These are phyloP conservation scores for Zygoascus hellenicus DNA, from an alignment of 1,139 yeast genomes.

Conservation along the genomic window DNA sequence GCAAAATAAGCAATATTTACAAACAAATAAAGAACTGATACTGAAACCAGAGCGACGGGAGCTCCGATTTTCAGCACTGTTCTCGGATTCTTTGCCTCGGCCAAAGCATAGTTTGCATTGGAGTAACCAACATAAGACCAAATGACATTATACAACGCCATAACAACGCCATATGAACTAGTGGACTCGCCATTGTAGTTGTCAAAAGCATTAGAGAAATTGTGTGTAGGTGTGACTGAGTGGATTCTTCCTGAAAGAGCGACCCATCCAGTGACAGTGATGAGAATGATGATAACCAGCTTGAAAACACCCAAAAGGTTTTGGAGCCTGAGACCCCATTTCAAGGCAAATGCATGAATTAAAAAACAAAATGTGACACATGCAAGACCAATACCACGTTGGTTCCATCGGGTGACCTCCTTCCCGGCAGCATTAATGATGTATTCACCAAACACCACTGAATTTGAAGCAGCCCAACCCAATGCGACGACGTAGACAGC, in stretches of 20 bases:
- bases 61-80: constrained; percentile 66
- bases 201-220: constrained; percentile 54
- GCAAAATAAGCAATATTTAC: constrained; percentile 70
- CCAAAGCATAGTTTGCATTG: constrained; percentile 76
- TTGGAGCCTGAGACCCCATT: constrained; percentile 61
- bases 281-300: constrained; percentile 58
- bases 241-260: constrained; percentile 69
- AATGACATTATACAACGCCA: constrained; percentile 71
- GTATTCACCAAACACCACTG: constrained; percentile 46
- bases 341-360: constrained; percentile 56
- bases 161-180: constrained; percentile 71
- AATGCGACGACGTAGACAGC: constrained; percentile 69
- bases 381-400: constrained; percentile 68
- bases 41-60: constrained; percentile 56
- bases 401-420: constrained; percentile 66
- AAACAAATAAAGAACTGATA: constrained; percentile 59
- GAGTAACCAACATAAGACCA: constrained; percentile 56
- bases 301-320: constrained; percentile 69
- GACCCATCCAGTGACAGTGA: constrained; percentile 74
- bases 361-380: constrained; percentile 68
- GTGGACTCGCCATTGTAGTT: constrained; percentile 37
- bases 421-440: constrained; percentile 63
- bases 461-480: constrained; percentile 84
- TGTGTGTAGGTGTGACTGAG: constrained; percentile 46
- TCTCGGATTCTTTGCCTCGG: constrained; percentile 69